Evolutionary conservation across 805 yeast species (phyloP).

Genomic region (Kazachstania viticola): DNA sequence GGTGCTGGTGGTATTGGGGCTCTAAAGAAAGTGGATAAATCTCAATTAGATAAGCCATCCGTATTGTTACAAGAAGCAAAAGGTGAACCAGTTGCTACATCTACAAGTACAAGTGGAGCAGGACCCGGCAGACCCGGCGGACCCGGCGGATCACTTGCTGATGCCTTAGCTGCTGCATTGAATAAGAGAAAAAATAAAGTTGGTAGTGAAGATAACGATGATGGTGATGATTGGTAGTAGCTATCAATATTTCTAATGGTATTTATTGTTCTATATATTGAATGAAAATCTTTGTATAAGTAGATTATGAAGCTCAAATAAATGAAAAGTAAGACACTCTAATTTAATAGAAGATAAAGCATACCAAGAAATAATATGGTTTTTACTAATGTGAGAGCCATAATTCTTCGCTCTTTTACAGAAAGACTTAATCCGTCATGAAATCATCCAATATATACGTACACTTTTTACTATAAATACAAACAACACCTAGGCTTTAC

Average conservation of each 20-base stretch:
- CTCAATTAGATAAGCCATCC: slow-evolving; percentile 71
- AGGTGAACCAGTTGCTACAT: slow-evolving; percentile 39
- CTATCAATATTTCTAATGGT: neutral
- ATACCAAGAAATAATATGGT: too few relatives aligned
- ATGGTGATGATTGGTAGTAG: slow-evolving; percentile 62
- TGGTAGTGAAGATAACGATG: slow-evolving; percentile 78
- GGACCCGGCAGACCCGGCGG: slow-evolving; percentile 30
- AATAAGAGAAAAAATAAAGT: slow-evolving; percentile 75
- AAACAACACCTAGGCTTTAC: too few relatives aligned
- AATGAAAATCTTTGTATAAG: neutral
- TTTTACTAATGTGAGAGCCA: too few relatives aligned
- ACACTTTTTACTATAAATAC: too few relatives aligned
- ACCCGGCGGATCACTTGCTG: slow-evolving; percentile 57
- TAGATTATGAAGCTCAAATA: neutral
- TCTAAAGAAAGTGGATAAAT: slow-evolving; percentile 69
- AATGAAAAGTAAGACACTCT: neutral
- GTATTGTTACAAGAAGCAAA: slow-evolving; percentile 58
- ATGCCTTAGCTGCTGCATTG: slow-evolving; percentile 80
- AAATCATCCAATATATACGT: too few relatives aligned
- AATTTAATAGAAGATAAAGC: too few relatives aligned
- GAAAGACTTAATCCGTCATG: too few relatives aligned
- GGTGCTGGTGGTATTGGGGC: slow-evolving; percentile 63
- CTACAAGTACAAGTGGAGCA: slow-evolving; percentile 6
- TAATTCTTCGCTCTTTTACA: too few relatives aligned
- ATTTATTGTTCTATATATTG: neutral